phyloP scores from a whole-genome alignment of 345 rosid genomes.

The Eucalyptus albens region DNA sequence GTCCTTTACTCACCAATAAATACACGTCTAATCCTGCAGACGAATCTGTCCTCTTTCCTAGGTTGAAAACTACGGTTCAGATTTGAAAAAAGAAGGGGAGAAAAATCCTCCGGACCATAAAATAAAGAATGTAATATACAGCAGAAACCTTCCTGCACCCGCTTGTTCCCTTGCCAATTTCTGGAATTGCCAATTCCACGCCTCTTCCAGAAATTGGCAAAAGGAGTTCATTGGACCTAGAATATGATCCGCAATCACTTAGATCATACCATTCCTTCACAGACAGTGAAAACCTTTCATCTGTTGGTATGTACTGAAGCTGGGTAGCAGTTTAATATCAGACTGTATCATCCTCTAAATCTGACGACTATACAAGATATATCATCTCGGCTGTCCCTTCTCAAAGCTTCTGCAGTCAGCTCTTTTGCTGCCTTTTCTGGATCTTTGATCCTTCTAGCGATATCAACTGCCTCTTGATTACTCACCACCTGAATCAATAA shows the following conservation, averaged over 20 bases:
- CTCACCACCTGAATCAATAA: conserved; percentile 27
- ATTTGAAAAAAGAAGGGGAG: neutral
- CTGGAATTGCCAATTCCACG: neutral
- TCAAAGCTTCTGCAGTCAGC: conserved; percentile 31
- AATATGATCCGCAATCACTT: neutral
- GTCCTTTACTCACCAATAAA: neutral
- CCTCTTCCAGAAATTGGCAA: neutral
- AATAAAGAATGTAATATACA: neutral
- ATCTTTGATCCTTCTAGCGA: conserved; percentile 34
- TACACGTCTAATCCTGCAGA: neutral
- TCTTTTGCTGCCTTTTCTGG: conserved; percentile 41
- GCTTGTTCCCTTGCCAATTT: neutral
- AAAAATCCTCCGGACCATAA: neutral
- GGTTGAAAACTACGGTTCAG: neutral
- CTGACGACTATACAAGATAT: conserved; percentile 60
- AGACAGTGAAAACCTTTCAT: neutral
- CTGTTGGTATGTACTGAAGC: neutral
- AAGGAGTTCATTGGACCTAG: neutral
- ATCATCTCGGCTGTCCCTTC: conserved; percentile 47
- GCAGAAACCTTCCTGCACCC: neutral
- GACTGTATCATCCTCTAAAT: conserved; percentile 5
- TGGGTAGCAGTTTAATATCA: neutral
- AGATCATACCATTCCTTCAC: neutral
- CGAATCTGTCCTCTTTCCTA: neutral
- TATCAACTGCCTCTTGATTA: conserved; percentile 48